Evolutionary conservation across 2,329 filamentous ascomycete species (phyloP), one percentile per base, ranked within the genome.

Genomic region (Dactylellina sp.): DNA sequence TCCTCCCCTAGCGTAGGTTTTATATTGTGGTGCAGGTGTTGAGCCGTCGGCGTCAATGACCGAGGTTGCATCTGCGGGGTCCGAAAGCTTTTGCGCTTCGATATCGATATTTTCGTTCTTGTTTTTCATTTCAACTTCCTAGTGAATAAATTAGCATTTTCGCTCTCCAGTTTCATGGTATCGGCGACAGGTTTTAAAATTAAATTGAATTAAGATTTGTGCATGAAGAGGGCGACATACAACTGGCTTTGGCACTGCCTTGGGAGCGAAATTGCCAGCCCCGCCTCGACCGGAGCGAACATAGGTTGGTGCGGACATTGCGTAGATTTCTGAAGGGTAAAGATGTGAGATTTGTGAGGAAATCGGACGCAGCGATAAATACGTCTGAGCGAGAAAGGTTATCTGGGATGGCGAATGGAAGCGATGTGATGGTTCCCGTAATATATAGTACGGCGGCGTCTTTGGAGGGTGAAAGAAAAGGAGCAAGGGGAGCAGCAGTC

Each of bases 231-330:
- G 2, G 49, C 16, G 35, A 57, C 70, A 20, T 74, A 74, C 70
- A 18, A 66, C 14, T 39, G 70, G 61, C 56, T 74, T 74, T 44
- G 70, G 50, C n/a, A 28, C 59, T 6, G 40, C 49, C 24, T 74
- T 74, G 22, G 70, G 70, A 32, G 70, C 70, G 37, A 74, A 74
- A 47, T 74, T 74, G 24, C 70, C 70, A 52, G 70, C 70, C 7
- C 70, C 70, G 40, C 70, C 70, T 37, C 70, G 70, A 9, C 70
- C 70, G 40, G 70, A 74, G 20, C 70, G 61, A 74, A 74, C 70
- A 40, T 74, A 74, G 11, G 70, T 66, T 60, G 68, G 68, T 39
- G 52, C 68, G 28, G 70, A 66, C 70, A 74, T 74, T 66, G 18
- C 49, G 18, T 11, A n/a, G n/a, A n/a, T n/a, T n/a, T n/a, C n/a